Base-by-base conservation (phyloP, 331 rosid species). In the Phaseolus coccineus region DNA sequence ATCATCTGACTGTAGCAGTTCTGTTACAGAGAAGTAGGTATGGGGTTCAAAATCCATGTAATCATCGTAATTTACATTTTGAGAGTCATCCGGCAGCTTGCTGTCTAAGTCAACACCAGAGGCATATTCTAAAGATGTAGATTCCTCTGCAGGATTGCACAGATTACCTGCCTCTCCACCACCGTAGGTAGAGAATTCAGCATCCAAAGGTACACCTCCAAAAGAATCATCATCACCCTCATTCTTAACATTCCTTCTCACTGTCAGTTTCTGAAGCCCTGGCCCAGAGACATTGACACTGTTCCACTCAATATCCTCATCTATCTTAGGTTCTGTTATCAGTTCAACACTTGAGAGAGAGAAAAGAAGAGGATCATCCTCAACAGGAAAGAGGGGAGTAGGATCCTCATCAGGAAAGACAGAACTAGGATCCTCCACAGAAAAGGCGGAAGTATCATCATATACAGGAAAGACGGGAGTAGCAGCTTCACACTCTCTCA, bases 11-110 rank as follows among this genome's bases (percentile, higher is more conserved):
- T 69, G 89, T 63, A 94, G 89, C 85, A 95, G 79, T 80, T 95
- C 99, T 1, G 89, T 89, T 37, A 89, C 75, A 27, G 96, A 86
- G 83, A 95, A 95, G 79, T 85, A 83, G 69, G 98, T 93, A 84
- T 95, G 88, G n/a, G 97, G 94, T 75, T 90, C 96, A 76, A 80
- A 90, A 37, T 89, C 97, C 90, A 82, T 82, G 59, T 52, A 77
- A 55, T 87, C 98, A 2, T 86, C 96, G 5, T 67, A 86, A 71
- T 82, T 84, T 51, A 85, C 75, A 74, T 52, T 82, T 57, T 85
- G 90, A 66, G 84, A 80, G 15, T 84, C 90, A 50, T 83, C 86
- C 83, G 82, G 76, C 9, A 71, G 52, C 69, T 84, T 87, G 69
- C 77, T 81, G 53, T 87, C 88, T 1, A 72, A 31, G 59, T 67